phyloP scores from a whole-genome alignment of 2,329 filamentous ascomycete species.

The Cadophora gregata region DNA sequence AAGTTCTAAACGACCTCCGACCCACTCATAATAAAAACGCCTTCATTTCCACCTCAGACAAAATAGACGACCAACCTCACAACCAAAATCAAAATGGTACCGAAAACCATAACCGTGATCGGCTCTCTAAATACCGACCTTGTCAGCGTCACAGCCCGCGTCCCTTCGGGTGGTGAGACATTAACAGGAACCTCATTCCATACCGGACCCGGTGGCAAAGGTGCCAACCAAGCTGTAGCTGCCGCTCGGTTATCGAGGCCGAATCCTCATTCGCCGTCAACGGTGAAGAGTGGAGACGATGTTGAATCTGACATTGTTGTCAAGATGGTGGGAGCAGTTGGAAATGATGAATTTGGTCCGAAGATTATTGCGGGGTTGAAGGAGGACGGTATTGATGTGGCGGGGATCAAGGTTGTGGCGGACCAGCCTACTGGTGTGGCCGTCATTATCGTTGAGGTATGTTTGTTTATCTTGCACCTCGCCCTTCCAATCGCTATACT shows the following conservation, averaged over 20 bases:
- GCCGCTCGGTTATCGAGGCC: constrained; percentile 74
- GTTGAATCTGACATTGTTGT: constrained; percentile 50
- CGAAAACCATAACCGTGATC: constrained; percentile 72
- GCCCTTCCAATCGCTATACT: no score
- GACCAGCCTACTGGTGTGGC: constrained; percentile 70
- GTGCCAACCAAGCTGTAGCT: constrained; percentile 74
- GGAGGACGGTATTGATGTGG: constrained; percentile 66
- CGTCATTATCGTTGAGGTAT: constrained; percentile 77
- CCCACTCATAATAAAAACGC: no score
- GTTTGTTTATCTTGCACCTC: constrained; percentile 33
- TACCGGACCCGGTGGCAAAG: constrained; percentile 88
- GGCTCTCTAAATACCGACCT: constrained; percentile 96
- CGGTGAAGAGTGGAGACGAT: neutral
- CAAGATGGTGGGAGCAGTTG: constrained; percentile 77
- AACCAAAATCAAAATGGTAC: constrained; percentile 30
- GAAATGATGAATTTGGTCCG: constrained; percentile 68
- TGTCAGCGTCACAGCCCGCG: constrained; percentile 83
- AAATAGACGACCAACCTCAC: neutral
- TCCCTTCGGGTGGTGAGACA: constrained; percentile 86
- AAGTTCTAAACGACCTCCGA: neutral
- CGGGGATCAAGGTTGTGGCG: constrained; percentile 54
- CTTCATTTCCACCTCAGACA: no score
- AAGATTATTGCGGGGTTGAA: constrained; percentile 64
- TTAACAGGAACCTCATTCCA: constrained; percentile 79
- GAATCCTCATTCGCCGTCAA: constrained; percentile 42